Percentiles rank a stretch among this genome's conserved stretches.
phyloP scores from a whole-genome alignment of 345 rosid genomes.

The Eucalyptus polybractea region DNA sequence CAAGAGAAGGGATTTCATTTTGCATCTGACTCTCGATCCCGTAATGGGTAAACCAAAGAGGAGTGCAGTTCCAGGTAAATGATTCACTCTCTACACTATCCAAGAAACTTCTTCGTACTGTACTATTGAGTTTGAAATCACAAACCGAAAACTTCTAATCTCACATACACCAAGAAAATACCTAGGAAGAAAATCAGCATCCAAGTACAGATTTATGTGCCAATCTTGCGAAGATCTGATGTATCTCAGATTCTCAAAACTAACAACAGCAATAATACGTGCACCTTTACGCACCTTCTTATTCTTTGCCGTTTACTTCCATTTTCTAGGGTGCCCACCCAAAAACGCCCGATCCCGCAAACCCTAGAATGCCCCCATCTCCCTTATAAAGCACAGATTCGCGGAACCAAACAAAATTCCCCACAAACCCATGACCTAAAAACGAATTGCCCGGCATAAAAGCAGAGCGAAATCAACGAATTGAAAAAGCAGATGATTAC shows the following conservation, averaged over 20 bases:
- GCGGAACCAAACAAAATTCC: background rate
- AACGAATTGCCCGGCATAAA: background rate
- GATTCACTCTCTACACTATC: background rate
- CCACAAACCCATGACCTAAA: background rate
- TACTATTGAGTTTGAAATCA: background rate
- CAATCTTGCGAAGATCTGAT: background rate
- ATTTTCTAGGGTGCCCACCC: background rate
- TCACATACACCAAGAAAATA: background rate
- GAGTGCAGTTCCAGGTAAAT: background rate
- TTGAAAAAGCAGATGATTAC: background rate
- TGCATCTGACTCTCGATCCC: background rate
- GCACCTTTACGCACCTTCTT: background rate
- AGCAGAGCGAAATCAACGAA: background rate
- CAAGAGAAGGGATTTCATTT: background rate
- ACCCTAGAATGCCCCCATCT: background rate
- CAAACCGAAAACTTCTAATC: background rate
- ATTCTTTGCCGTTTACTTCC: background rate
- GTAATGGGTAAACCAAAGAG: background rate
- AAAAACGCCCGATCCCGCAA: background rate
- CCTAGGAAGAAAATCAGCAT: background rate
- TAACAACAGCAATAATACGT: background rate
- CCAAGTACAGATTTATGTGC: background rate
- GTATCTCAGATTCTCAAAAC: background rate
- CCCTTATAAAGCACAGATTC: background rate
- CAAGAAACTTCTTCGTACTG: background rate